A percentile compares a stretch with the other conserved stretches of the same genome.
These are phyloP conservation scores for Elymus sibiricus DNA, from an alignment of 176 grass and related monocot genomes.

Conservation along the genomic window DNA sequence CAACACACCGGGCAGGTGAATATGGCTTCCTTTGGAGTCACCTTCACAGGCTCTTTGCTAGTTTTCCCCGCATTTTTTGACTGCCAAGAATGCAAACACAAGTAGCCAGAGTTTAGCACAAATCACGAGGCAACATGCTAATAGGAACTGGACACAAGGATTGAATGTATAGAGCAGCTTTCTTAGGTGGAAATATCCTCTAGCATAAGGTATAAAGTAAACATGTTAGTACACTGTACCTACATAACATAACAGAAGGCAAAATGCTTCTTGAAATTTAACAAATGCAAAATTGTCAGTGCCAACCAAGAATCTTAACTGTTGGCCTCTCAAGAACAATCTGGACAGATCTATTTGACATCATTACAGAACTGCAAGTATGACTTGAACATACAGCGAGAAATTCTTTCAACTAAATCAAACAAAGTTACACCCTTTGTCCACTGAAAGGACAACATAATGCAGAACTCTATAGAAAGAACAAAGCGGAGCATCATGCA, in stretches of 20 bases:
- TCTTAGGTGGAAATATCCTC: neutral
- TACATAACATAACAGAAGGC: constrained; percentile 12
- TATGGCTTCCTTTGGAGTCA: constrained; percentile 48
- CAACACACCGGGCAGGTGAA: constrained; percentile 84
- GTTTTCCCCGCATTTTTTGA: constrained; percentile 9
- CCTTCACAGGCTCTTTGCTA: constrained; percentile 33
- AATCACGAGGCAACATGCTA: neutral
- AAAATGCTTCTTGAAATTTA: constrained; percentile 5
- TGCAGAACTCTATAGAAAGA: neutral
- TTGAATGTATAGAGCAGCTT: neutral
- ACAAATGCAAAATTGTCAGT: neutral
- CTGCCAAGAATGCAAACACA: constrained; percentile 19
- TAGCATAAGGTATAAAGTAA: neutral
- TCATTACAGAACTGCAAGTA: neutral
- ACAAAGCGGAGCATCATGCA: neutral
- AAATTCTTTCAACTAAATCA: neutral
- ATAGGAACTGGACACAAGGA: neutral
- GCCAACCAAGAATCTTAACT: neutral
- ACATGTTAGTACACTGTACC: neutral
- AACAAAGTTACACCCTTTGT: neutral
- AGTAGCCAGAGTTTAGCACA: neutral
- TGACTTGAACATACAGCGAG: neutral
- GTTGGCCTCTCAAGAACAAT: neutral
- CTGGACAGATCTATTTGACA: neutral
- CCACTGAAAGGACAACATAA: neutral